A percentile compares a stretch with the other conserved stretches of the same genome.
phyloP scores from a whole-genome alignment of 2,329 filamentous ascomycete species.

The Lecanicillium sp. region DNA sequence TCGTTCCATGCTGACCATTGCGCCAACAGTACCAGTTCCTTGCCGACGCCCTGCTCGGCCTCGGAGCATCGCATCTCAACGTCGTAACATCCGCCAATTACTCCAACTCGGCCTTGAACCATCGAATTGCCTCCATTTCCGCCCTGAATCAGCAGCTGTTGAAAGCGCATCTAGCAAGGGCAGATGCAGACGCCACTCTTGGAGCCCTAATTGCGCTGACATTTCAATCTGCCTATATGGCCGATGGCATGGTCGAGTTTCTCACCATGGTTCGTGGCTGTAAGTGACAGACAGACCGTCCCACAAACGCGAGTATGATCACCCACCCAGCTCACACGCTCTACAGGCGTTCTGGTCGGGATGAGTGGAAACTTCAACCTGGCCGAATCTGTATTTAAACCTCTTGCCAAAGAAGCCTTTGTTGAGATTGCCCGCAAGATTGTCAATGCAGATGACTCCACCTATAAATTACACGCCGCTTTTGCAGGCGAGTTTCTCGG shows the following conservation, averaged over 20 bases:
- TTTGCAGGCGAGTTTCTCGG: slow-evolving; percentile 19
- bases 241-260: slow-evolving; percentile 30
- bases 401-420: slow-evolving; percentile 18
- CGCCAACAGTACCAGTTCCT: slow-evolving; percentile 20
- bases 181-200: slow-evolving; percentile 28
- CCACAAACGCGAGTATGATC: neutral
- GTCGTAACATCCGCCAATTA: slow-evolving; percentile 17
- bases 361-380: slow-evolving; percentile 12
- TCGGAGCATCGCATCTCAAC: slow-evolving; percentile 30
- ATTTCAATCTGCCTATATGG: slow-evolving; percentile 30
- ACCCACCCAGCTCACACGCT: neutral
- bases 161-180: slow-evolving; percentile 16
- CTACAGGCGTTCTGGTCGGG: slow-evolving; percentile 18
- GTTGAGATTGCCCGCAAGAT: slow-evolving; percentile 17
- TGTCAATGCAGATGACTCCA: slow-evolving; percentile 7
- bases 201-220: slow-evolving; percentile 26
- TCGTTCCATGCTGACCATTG: too few species aligned
- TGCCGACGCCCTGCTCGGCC: slow-evolving; percentile 29
- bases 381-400: slow-evolving; percentile 16
- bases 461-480: slow-evolving; percentile 10
- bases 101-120: slow-evolving; percentile 21
- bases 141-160: slow-evolving; percentile 24
- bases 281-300: slow-evolving; percentile 9
- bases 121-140: slow-evolving; percentile 28
- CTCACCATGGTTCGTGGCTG: slow-evolving; percentile 30